phyloP scores from a whole-genome alignment of 768 basidiomycete species.

The Saitozyma podzolica region DNA sequence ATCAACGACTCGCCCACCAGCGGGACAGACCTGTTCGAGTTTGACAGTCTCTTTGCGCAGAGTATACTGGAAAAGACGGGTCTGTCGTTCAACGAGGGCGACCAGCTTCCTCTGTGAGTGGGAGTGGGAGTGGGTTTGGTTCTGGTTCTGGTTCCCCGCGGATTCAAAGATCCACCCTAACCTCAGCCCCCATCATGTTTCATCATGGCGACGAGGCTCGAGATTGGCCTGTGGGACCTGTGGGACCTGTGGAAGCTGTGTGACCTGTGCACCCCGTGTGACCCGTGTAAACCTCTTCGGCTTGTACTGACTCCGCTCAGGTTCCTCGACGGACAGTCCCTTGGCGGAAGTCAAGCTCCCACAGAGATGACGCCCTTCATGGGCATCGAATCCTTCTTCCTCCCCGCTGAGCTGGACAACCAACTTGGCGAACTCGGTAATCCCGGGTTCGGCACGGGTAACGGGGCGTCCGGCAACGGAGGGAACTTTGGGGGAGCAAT shows the following conservation, averaged over 20 bases:
- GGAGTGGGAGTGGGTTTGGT: conserved; percentile 13
- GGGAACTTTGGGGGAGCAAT: too few relatives aligned
- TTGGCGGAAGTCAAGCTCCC: conserved; percentile 30
- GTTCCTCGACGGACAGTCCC: conserved; percentile 50
- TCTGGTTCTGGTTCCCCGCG: too few relatives aligned
- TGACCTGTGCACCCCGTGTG: too few relatives aligned
- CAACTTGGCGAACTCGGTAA: conserved; percentile 17
- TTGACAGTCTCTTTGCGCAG: conserved; percentile 47
- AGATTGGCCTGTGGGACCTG: too few relatives aligned
- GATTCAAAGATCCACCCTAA: too few relatives aligned
- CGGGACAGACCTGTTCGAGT: conserved; percentile 45
- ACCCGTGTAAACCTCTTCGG: neutral
- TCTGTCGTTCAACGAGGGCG: conserved; percentile 36
- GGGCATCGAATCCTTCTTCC: conserved; percentile 50
- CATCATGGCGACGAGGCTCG: neutral
- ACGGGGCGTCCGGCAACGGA: too few relatives aligned
- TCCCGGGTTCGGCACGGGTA: too few relatives aligned
- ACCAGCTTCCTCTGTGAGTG: conserved; percentile 49
- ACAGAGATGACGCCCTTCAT: conserved; percentile 40
- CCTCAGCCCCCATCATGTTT: neutral
- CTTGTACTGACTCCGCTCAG: conserved; percentile 18
- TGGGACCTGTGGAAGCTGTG: too few relatives aligned
- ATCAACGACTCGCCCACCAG: conserved; percentile 46
- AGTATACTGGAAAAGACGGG: conserved; percentile 48
- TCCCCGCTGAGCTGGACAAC: conserved; percentile 48